Conservation (phyloP, 805 yeast species). For the Ogataea thermomethanolica region DNA sequence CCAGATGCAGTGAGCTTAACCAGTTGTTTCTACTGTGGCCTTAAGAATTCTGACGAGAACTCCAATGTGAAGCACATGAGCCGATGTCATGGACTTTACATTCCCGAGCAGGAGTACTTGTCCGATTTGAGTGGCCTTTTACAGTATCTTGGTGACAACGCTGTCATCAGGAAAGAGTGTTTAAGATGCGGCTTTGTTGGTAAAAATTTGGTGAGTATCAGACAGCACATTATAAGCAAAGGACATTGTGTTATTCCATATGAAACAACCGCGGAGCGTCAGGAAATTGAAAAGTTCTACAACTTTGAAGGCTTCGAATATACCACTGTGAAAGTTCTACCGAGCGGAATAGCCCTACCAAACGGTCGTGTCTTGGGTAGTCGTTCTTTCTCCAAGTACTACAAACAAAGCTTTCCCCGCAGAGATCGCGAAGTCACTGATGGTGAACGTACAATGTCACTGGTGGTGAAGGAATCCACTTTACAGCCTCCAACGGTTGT, state of each 20-base stretch:
- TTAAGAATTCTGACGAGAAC: constrained; percentile 37
- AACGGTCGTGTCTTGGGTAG: constrained; percentile 79
- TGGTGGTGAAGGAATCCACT: constrained; percentile 13
- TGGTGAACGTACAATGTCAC: constrained; percentile 53
- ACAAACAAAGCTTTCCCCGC: constrained; percentile 54
- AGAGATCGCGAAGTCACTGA: constrained; percentile 47
- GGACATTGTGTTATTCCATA: constrained; percentile 89
- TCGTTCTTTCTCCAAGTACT: constrained; percentile 62
- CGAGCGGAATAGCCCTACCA: constrained; percentile 63
- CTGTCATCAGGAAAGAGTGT: constrained; percentile 78
- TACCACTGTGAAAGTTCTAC: constrained; percentile 30
- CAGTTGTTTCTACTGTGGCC: constrained; percentile 49
- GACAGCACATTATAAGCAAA: constrained; percentile 81
- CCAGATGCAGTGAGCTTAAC: constrained; percentile 34
- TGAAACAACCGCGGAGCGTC: constrained; percentile 71
- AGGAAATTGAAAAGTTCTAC: constrained; percentile 68
- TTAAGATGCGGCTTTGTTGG: constrained; percentile 81
- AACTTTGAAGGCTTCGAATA: constrained; percentile 49
- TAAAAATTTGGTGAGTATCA: constrained; percentile 70
- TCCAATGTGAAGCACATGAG: constrained; percentile 68
- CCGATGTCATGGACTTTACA: constrained; percentile 72
- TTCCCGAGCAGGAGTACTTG: constrained; percentile 77
- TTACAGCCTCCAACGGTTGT: neutral
- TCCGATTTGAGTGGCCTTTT: constrained; percentile 68
- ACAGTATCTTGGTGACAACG: constrained; percentile 65